A percentile compares a stretch with the other conserved stretches of the same genome.
Evolutionary conservation across 73 alveolate genomes (phyloP).

Genomic region (Urostyla sp.): DNA sequence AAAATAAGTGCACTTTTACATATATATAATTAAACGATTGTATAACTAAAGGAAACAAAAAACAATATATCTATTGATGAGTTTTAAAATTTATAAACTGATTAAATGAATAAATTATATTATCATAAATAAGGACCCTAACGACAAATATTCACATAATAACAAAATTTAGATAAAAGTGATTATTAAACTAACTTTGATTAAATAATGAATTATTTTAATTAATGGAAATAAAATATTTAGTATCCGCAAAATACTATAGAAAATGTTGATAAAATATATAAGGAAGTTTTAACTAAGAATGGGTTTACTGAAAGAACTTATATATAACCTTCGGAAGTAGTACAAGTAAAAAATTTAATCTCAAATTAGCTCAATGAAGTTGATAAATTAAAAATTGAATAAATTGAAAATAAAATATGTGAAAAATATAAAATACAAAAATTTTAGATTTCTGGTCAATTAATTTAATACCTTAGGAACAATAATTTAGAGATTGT

Average conservation of each 20-base stretch:
- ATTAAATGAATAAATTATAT: too few relatives aligned
- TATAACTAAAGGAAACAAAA: background rate
- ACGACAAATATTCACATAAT: too few relatives aligned
- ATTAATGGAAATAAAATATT: too few relatives aligned
- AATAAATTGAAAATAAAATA: background rate
- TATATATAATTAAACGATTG: background rate
- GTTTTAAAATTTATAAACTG: too few relatives aligned
- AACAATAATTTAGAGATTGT: background rate
- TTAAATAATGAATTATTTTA: too few relatives aligned
- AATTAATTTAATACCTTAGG: background rate
- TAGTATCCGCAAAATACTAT: background rate
- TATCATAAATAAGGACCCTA: too few relatives aligned
- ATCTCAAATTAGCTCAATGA: background rate
- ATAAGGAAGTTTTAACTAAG: background rate
- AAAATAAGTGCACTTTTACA: background rate
- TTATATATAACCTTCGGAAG: background rate
- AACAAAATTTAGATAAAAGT: too few relatives aligned
- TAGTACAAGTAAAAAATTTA: background rate
- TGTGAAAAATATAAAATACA: too few relatives aligned
- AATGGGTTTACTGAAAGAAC: background rate
- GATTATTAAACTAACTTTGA: too few relatives aligned
- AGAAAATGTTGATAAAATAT: background rate
- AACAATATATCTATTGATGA: too few relatives aligned
- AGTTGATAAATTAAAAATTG: background rate
- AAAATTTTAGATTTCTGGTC: background rate